Base-by-base conservation (phyloP, 169 alveolate genomes). In the Cryptosporidium tyzzeri region DNA sequence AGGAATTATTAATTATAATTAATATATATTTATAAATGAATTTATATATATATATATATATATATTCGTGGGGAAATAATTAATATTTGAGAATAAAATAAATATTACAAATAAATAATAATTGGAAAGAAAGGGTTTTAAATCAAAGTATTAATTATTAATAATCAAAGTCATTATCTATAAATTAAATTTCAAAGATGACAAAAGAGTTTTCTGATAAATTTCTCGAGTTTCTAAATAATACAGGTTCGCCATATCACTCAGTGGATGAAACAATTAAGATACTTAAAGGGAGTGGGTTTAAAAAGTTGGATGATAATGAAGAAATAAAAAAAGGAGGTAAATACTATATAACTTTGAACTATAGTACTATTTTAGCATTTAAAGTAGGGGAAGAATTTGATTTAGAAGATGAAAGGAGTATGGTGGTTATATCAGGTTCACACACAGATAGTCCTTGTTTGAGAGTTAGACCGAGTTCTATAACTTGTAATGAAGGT, bases 391-490 rank as follows among this genome's bases (percentile, higher is more conserved):
- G 98, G 37, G 86, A 92, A 16, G 91, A 93, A 50, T 94, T 80
- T 84, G 73, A 74, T 71, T 94, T 94, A 29, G 89, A 91, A 3
- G 12, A 58, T 58, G 85, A 86, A 75, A 69, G 84, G 80, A 55
- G 92, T 26, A 68, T 55, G 71, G 84, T 85, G 59, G 44, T 75
- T 14, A 59, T 84, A 44, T 21, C 91, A 71, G 91, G 93, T 50
- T 95, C 98, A 16, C 99, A 97, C 84, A 96, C 99, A 4, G 99
- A 97, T 93, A 95, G 97, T 39, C 99, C 99, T n/a, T 95, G 97
- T n/a, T 91, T 97, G 35, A 95, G 98, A 70, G 91, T 97, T 45
- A 96, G 99, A 29, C 99, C 99, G 3, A 93, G 94, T 70, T 92
- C 97, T 59, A 91, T 93, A 21, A 85, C 93, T 39, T 94, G 93